Percentiles rank a stretch among this genome's conserved stretches.
Evolutionary conservation across 345 rosid genomes (phyloP).

Genomic region (Linum trigynum): DNA sequence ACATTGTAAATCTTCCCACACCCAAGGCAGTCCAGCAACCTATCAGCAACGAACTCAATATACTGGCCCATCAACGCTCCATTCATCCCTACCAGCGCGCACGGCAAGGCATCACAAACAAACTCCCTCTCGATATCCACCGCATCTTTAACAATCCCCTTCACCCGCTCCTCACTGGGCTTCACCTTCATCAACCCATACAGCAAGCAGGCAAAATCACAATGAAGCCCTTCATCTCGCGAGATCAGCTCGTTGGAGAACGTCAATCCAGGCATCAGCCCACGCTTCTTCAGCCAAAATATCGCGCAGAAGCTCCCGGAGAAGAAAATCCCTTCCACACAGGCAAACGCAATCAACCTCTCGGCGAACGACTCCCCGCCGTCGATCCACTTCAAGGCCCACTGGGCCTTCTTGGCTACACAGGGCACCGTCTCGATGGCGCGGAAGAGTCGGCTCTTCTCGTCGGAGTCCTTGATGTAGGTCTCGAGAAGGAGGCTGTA

Average conservation of each 20-base stretch:
- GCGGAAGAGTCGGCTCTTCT: not conserved
- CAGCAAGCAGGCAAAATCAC: constrained; percentile 80
- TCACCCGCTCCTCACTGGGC: constrained; percentile 63
- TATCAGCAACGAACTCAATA: constrained; percentile 81
- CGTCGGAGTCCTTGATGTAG: too few relatives aligned
- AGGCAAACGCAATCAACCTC: constrained; percentile 70
- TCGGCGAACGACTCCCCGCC: constrained; percentile 42
- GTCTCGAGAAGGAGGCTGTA: too few relatives aligned
- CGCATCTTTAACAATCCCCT: constrained; percentile 57
- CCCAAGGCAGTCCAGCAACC: constrained; percentile 60
- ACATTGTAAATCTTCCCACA: constrained; percentile 53
- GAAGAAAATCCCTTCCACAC: constrained; percentile 95
- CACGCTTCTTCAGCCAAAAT: constrained; percentile 89
- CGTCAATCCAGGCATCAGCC: constrained; percentile 81
- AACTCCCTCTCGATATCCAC: constrained; percentile 90
- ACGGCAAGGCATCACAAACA: constrained; percentile 81
- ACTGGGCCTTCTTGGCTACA: not conserved
- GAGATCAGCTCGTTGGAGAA: constrained; percentile 94
- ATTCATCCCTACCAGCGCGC: constrained; percentile 90
- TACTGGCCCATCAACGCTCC: constrained; percentile 67
- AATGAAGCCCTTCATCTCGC: constrained; percentile 89
- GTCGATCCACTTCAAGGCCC: not conserved
- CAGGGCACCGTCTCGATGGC: not conserved
- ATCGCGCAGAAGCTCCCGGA: constrained; percentile 87
- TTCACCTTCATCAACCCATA: constrained; percentile 44